Evolutionary conservation across 2,329 filamentous ascomycete genomes (phyloP).

Genomic region (Westerdykella sp.): DNA sequence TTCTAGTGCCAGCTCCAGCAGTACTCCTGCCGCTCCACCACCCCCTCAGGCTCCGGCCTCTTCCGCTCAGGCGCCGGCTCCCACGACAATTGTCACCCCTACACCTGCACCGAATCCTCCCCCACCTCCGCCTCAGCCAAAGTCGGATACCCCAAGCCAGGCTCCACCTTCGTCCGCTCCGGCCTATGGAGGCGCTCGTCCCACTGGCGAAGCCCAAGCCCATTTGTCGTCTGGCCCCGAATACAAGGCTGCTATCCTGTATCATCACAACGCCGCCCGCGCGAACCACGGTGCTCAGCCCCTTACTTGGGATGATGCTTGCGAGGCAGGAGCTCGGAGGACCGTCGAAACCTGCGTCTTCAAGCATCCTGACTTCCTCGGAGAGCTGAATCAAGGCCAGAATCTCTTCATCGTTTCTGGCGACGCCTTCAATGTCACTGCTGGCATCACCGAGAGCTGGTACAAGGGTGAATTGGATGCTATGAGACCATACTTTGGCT

Average conservation of each 20-base stretch:
- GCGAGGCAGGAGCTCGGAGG: conserved; percentile 48
- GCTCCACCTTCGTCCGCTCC: not conserved
- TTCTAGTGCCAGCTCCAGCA: conserved; percentile 1
- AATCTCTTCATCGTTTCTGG: conserved; percentile 72
- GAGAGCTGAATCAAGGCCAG: conserved; percentile 67
- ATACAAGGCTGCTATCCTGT: conserved; percentile 40
- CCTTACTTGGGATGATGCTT: conserved; percentile 63
- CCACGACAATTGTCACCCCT: not conserved
- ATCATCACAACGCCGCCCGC: conserved; percentile 83
- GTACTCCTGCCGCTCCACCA: not conserved
- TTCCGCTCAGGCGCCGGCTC: not conserved
- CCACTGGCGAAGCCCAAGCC: conserved; percentile 20
- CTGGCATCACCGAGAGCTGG: conserved; percentile 74
- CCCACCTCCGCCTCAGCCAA: not conserved
- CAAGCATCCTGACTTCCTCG: conserved; percentile 47
- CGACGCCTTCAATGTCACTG: conserved; percentile 51
- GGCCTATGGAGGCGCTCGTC: not conserved
- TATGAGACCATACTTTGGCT: conserved; percentile 53
- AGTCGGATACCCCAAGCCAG: not conserved
- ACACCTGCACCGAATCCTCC: conserved; percentile 2
- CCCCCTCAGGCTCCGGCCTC: not conserved
- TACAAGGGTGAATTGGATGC: conserved; percentile 73
- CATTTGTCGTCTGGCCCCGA: conserved; percentile 18
- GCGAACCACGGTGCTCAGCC: conserved; percentile 66
- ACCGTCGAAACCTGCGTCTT: conserved; percentile 74